Percentiles rank a stretch among this genome's conserved stretches.
Conservation (phyloP, 495 filamentous ascomycete genomes). For the Penicillium arizonense region DNA sequence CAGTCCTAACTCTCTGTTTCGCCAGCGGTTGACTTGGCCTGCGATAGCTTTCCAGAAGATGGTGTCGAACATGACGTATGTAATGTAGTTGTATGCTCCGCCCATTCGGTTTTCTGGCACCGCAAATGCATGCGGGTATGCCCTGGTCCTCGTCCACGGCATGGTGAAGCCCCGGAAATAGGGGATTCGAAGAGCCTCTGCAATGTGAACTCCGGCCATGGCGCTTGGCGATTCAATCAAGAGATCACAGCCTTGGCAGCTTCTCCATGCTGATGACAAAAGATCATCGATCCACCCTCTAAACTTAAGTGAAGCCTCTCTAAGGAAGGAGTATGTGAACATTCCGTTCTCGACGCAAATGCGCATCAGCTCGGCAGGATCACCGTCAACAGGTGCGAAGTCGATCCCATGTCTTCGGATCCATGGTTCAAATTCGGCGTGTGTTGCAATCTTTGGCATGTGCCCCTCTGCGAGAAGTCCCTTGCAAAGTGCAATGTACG, state of each 20-base stretch:
- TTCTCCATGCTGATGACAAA: conserved; percentile 76
- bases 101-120: conserved; percentile 92
- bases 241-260: conserved; percentile 85
- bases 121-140: conserved; percentile 97
- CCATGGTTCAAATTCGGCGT: conserved; percentile 87
- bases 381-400: conserved; percentile 82
- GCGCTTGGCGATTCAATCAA: conserved; percentile 95
- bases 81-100: conserved; percentile 90
- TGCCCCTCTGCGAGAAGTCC: conserved; percentile 87
- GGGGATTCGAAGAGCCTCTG: conserved; percentile 89
- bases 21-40: conserved; percentile 90
- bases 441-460: conserved; percentile 83
- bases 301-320: conserved; percentile 83
- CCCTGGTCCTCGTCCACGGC: conserved; percentile 95
- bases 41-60: conserved; percentile 95
- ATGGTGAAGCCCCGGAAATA: conserved; percentile 99
- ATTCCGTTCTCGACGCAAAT: conserved; percentile 97
- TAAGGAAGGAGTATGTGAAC: conserved; percentile 90
- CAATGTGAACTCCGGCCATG: conserved; percentile 98
- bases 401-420: conserved; percentile 88
- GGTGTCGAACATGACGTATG: conserved; percentile 96
- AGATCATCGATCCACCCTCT: conserved; percentile 92
- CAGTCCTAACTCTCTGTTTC: conserved; percentile 74
- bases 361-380: conserved; percentile 91
- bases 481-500: conserved; percentile 95